phyloP scores from a whole-genome alignment of 192 early-diverging fungal genomes.

The Radiomyces spectabilis region DNA sequence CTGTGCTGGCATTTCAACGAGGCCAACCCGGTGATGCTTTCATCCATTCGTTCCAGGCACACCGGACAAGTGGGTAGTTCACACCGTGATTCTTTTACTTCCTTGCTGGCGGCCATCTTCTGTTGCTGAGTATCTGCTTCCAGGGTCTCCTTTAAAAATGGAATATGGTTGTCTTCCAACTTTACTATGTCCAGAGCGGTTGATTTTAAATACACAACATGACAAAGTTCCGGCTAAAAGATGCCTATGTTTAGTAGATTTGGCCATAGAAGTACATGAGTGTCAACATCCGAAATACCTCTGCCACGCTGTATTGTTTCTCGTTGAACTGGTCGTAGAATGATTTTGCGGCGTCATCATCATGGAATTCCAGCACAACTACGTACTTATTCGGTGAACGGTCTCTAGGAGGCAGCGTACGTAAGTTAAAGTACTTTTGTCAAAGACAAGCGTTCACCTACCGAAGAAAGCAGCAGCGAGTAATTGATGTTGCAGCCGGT shows the following conservation, averaged over 20 bases:
- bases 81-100: conserved; percentile 5
- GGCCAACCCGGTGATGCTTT: conserved; percentile 77
- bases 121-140: not conserved
- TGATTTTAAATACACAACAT: conserved; percentile 73
- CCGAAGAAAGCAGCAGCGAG: conserved; percentile 69
- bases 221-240: conserved; percentile 61
- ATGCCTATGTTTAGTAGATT: not conserved
- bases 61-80: conserved; percentile 95
- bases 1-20: conserved; percentile 94
- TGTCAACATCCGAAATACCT: conserved; percentile 28
- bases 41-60: conserved; percentile 93
- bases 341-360: conserved; percentile 41
- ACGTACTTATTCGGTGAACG: conserved; percentile 80
- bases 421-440: conserved; percentile 1
- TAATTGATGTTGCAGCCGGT: conserved; percentile 54
- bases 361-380: conserved; percentile 77
- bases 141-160: conserved; percentile 43
- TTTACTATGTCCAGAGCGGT: conserved; percentile 56
- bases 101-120: not conserved
- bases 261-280: not conserved
- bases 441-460: conserved; percentile 2
- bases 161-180: conserved; percentile 56
- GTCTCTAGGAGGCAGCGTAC: conserved; percentile 54
- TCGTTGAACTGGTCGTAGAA: conserved; percentile 83
- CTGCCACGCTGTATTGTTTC: conserved; percentile 75